Percentiles rank a stretch among this genome's conserved stretches.
phyloP scores from a whole-genome alignment of 2,329 filamentous ascomycete species.

The Phyllosticta citribraziliensis region DNA sequence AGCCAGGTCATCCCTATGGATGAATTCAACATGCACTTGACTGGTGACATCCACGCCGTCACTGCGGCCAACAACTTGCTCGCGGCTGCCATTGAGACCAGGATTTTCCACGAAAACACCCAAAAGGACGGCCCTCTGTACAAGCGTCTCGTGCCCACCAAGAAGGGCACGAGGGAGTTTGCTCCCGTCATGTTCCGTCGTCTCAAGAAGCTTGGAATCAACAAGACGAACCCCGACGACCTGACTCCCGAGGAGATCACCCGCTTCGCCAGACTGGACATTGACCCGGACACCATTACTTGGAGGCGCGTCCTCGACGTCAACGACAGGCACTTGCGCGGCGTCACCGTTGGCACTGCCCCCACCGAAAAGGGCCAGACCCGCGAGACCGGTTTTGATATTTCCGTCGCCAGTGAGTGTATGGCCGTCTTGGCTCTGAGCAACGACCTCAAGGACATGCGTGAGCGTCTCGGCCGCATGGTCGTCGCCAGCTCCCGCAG shows the following conservation, averaged over 20 bases:
- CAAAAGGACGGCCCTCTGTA: conserved; percentile 86
- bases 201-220: conserved; percentile 89
- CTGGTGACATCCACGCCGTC: conserved; percentile 95
- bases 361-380: conserved; percentile 83
- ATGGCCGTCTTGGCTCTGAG: conserved; percentile 97
- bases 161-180: conserved; percentile 84
- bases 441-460: conserved; percentile 77
- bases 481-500: conserved; percentile 78
- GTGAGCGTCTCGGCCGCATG: conserved; percentile 89
- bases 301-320: conserved; percentile 95
- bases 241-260: conserved; percentile 81
- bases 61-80: conserved; percentile 95
- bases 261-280: conserved; percentile 87
- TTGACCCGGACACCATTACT: conserved; percentile 93
- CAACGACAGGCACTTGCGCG: conserved; percentile 87
- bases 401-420: conserved; percentile 93
- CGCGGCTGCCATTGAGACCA: conserved; percentile 90
- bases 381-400: conserved; percentile 89
- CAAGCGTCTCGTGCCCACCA: conserved; percentile 74
- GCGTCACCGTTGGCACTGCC: conserved; percentile 79
- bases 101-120: conserved; percentile 95
- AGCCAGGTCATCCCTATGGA: conserved; percentile 99
- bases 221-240: conserved; percentile 87
- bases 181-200: conserved; percentile 85
- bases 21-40: conserved; percentile 96